Evolutionary conservation across 208 protist genomes (phyloP), one percentile per base, ranked within the genome.

Genomic region (Leishmania gerbilli): DNA sequence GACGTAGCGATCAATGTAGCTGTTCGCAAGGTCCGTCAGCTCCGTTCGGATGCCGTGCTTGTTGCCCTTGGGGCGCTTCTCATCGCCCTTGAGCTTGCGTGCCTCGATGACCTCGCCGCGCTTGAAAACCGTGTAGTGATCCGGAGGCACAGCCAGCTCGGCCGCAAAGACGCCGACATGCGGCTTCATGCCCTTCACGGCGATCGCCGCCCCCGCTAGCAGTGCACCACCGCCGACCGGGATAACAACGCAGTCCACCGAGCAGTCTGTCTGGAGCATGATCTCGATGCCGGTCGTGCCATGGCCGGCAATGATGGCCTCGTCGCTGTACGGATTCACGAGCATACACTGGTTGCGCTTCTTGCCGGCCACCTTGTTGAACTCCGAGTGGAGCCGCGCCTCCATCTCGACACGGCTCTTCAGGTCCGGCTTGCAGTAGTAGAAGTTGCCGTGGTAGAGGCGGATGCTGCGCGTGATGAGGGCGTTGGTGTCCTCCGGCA

Each of bases 271-370:
- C 87, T 98, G 95, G 67, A 93, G 82, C 84, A 98, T 91, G 40
- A 99, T 87, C 87, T 98, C 95, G 55, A 98, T 87, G 5, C 95
- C 95, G 13, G 95, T 80, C 72, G 96, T 98, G 49, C 93, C 95
- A 79, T 97, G 88, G 42, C 98, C 98, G 40, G 94, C 92, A 78
- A 99, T 98, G 58, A 99, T 89, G 42, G 86, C 74, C 11, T 90
- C 89, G 79, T 99, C 97, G 79, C 98, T 90, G 86, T 96, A 99
- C 8, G 97, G 97, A 82, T 98, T 96, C 71, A 99, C 91, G 51
- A 91, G 85, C 56, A 97, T 89, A 45, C 82, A 84, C 51, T 89
- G 92, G 74, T 92, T 87, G 51, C 93, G 88, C 82, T 91, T 71
- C 58, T 89, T 87, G 0, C 89, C 75, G 34, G 82, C 55, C 3